phyloP scores from a whole-genome alignment of 2,329 filamentous ascomycete species.

The Neopestalotiopsis sp. region DNA sequence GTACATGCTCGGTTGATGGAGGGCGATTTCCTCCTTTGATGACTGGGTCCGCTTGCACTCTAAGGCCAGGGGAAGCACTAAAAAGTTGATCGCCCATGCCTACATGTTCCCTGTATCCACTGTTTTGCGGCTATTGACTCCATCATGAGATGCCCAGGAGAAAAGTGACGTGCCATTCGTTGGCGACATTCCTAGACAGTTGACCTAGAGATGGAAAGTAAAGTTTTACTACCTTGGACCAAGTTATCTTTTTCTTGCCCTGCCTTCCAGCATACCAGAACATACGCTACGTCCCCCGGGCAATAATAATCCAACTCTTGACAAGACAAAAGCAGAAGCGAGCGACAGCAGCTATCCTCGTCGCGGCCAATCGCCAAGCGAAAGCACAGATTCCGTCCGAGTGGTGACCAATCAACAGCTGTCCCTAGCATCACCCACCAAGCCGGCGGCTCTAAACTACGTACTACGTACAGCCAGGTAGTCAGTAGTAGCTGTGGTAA shows the following conservation, averaged over 20 bases:
- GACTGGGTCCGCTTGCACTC: background rate
- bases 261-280: too few relatives aligned
- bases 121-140: background rate
- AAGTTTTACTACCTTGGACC: background rate
- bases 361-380: background rate
- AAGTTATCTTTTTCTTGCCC: background rate
- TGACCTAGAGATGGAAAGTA: background rate
- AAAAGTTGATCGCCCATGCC: background rate
- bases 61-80: constrained; percentile 3
- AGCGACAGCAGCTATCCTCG: background rate
- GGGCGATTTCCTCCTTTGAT: background rate
- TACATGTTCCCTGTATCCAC: background rate
- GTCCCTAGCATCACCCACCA: background rate
- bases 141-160: background rate
- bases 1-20: too few relatives aligned
- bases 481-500: background rate
- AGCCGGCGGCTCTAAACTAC: background rate
- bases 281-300: background rate
- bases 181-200: constrained; percentile 1
- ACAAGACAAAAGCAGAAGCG: background rate
- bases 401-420: constrained; percentile 1
- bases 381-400: background rate
- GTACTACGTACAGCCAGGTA: background rate
- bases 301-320: background rate
- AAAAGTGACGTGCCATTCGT: background rate